Percentiles rank a stretch among this genome's conserved stretches.
Conservation (phyloP, 305 asterid genomes). For the Fraxinus velutina region DNA sequence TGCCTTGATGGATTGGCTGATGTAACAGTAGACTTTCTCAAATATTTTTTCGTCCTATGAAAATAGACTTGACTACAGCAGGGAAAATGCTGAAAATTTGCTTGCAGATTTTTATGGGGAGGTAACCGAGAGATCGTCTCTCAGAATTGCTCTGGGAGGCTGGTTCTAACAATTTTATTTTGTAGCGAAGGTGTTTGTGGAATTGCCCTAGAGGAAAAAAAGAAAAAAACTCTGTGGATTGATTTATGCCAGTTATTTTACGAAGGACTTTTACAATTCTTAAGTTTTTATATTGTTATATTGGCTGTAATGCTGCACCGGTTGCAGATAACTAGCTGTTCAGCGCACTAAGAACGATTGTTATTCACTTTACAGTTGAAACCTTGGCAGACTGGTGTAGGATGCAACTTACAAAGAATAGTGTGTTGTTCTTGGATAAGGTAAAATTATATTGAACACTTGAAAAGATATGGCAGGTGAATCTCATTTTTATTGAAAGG, state of each 20-base stretch:
- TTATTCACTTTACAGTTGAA: not conserved
- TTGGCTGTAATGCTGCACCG: not conserved
- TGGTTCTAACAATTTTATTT: not conserved
- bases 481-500: not conserved
- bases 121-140: not conserved
- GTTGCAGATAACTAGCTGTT: not conserved
- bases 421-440: not conserved
- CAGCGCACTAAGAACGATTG: not conserved
- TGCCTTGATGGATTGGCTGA: too few relatives aligned
- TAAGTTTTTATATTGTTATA: not conserved
- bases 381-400: not conserved
- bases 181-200: not conserved
- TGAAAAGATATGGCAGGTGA: not conserved
- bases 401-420: not conserved
- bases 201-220: not conserved
- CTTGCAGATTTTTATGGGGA: not conserved
- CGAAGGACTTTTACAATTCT: not conserved
- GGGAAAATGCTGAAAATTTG: not conserved
- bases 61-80: not conserved
- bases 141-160: not conserved
- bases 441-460: not conserved
- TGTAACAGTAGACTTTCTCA: too few relatives aligned
- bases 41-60: not conserved
- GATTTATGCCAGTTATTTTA: not conserved
- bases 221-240: not conserved